These are phyloP conservation scores for Phaeosphaeriaceae sp. DNA, from an alignment of 2,329 filamentous ascomycete genomes.

Conservation along the genomic window DNA sequence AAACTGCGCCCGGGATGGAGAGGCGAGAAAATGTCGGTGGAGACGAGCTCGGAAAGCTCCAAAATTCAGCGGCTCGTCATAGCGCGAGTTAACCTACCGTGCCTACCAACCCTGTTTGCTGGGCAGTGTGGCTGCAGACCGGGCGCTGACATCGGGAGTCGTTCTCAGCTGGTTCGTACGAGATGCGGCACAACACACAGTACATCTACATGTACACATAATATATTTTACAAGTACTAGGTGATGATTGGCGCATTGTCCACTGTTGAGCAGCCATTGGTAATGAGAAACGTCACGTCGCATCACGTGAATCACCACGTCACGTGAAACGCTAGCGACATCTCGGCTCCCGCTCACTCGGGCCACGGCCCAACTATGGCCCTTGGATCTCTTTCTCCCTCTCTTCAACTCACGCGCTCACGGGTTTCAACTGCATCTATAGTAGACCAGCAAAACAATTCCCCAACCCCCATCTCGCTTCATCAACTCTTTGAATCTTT, in stretches of 20 bases:
- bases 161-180: too few species aligned
- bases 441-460: conserved; percentile 27
- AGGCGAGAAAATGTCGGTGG: conserved; percentile 36
- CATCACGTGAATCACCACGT: not conserved
- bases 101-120: not conserved
- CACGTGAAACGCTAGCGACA: conserved; percentile 22
- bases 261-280: too few species aligned
- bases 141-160: too few species aligned
- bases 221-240: too few species aligned
- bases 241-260: too few species aligned
- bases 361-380: not conserved
- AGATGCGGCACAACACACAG: too few species aligned
- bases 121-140: not conserved
- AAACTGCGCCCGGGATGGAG: conserved; percentile 25
- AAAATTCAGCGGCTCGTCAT: conserved; percentile 12
- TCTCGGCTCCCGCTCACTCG: too few species aligned
- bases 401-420: conserved; percentile 3
- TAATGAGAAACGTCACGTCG: too few species aligned
- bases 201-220: too few species aligned
- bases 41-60: conserved; percentile 15
- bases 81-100: conserved; percentile 6
- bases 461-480: conserved; percentile 19
- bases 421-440: conserved; percentile 25
- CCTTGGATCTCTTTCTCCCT: not conserved
- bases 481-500: conserved; percentile 27